Evolutionary conservation across 768 basidiomycete genomes (phyloP), one percentile per base, ranked within the genome.

Genomic region (Flagelloscypha sp.): DNA sequence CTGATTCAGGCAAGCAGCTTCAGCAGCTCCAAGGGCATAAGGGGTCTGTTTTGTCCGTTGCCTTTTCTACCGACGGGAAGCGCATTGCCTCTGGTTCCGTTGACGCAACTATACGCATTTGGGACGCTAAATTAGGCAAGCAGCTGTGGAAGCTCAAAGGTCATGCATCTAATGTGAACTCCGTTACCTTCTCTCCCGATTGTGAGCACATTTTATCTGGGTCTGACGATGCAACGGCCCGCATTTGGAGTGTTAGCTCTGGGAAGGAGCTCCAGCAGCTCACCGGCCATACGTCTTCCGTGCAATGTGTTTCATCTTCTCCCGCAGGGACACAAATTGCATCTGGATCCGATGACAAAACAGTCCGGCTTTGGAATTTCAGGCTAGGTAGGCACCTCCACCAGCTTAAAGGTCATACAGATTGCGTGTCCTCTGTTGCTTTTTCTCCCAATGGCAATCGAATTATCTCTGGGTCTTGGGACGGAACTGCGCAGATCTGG

Each of bases 31-130:
- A 65, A 8, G 93, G 93, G 0, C 93, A 97, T 54, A 74, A 76
- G 36, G 81, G 85, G 48, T 84, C 89, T 59, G 83, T 95, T 7
- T 97, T 95, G 51, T 76, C 81, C 0, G 84, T 95, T 25, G 87
- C 88, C 8, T 93, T 90, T 45, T 47, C 45, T 0, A 24, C 37
- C 7, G 89, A 94, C 48, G 92, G 93, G 0, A 59, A 76, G 12
- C 65, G 76, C 10, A 72, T 93, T 33, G 86, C 81, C 1, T 86
- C 86, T 5, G 93, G 92, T 4, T 82, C 83, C n/a, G 59, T 94
- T 43, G 93, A 97, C 49, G 90, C 89, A 13, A 88, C 84, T 1
- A 85, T 95, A 3, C 67, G 92, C 4, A 73, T 97, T 0, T 98
- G 94, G 94, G 78, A 84, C 43, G 83, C 86, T 0, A 62, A 69